Conservation (phyloP, 768 basidiomycete genomes). For the Melanogaster broomeanus region DNA sequence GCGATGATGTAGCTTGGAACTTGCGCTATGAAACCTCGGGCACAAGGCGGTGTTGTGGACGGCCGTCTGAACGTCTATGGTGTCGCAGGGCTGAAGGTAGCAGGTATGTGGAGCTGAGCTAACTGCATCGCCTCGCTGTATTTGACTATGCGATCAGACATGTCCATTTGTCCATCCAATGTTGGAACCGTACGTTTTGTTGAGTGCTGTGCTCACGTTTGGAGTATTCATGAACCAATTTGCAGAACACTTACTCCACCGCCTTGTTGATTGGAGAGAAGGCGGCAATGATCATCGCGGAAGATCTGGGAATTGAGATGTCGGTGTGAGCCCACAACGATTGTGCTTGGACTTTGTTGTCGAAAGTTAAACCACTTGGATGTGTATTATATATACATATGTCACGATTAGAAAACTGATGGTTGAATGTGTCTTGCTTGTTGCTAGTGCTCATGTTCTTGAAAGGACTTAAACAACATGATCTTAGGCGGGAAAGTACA, state of each 20-base stretch:
- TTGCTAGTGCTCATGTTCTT: too few relatives aligned
- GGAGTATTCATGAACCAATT: not conserved
- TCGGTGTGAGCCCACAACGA: too few relatives aligned
- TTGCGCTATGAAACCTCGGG: conserved; percentile 66
- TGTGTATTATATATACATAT: too few relatives aligned
- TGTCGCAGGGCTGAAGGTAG: conserved; percentile 57
- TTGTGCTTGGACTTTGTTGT: not conserved
- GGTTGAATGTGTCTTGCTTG: too few relatives aligned
- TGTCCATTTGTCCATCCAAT: conserved; percentile 18
- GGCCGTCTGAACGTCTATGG: conserved; percentile 62
- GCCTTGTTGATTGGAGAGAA: conserved; percentile 47
- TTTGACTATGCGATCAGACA: conserved; percentile 21
- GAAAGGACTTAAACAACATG: too few relatives aligned
- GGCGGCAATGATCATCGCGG: conserved; percentile 14
- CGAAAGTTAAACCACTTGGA: too few relatives aligned
- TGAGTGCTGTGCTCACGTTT: not conserved
- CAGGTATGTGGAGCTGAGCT: conserved; percentile 37
- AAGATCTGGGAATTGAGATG: not conserved
- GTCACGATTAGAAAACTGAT: too few relatives aligned
- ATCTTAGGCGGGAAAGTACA: too few relatives aligned
- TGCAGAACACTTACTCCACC: conserved; percentile 41
- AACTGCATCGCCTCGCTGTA: not conserved
- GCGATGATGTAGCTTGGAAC: conserved; percentile 52
- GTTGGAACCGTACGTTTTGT: conserved; percentile 3
- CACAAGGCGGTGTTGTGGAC: conserved; percentile 65